phyloP scores from a whole-genome alignment of 2,329 filamentous ascomycete genomes.

The Diplodia intermedia region DNA sequence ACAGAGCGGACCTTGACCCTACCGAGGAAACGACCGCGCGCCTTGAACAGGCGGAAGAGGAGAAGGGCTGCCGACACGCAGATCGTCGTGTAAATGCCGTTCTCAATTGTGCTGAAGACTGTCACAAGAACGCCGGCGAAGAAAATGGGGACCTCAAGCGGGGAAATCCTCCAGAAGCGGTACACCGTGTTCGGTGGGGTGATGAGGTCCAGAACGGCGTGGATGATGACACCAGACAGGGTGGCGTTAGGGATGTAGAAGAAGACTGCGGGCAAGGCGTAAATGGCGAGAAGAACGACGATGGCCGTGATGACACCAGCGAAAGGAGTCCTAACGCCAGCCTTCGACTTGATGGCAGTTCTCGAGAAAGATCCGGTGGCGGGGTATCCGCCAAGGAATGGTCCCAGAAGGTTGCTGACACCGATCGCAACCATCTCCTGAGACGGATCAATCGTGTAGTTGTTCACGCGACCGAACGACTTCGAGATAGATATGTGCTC shows the following conservation, averaged over 20 bases:
- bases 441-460: constrained; percentile 93
- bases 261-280: constrained; percentile 86
- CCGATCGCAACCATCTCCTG: constrained; percentile 96
- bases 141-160: constrained; percentile 89
- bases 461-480: constrained; percentile 93
- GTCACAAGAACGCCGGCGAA: constrained; percentile 91
- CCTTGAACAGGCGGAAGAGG: constrained; percentile 82
- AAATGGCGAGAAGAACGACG: constrained; percentile 88
- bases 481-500: constrained; percentile 98
- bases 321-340: constrained; percentile 89
- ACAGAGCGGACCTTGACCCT: constrained; percentile 84
- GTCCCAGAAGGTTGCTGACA: constrained; percentile 85
- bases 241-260: constrained; percentile 88
- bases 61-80: constrained; percentile 77
- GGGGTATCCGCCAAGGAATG: constrained; percentile 89
- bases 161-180: constrained; percentile 93
- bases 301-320: constrained; percentile 87
- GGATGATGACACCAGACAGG: constrained; percentile 89
- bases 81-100: constrained; percentile 90
- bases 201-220: constrained; percentile 91
- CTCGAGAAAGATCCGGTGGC: constrained; percentile 95
- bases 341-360: constrained; percentile 96
- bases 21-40: constrained; percentile 83
- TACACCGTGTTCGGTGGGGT: constrained; percentile 90
- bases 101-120: constrained; percentile 85